A percentile compares a stretch with the other conserved stretches of the same genome.
These are phyloP conservation scores for Hyparrhenia diplandra DNA, from an alignment of 176 grass and related monocot genomes.

Conservation along the genomic window DNA sequence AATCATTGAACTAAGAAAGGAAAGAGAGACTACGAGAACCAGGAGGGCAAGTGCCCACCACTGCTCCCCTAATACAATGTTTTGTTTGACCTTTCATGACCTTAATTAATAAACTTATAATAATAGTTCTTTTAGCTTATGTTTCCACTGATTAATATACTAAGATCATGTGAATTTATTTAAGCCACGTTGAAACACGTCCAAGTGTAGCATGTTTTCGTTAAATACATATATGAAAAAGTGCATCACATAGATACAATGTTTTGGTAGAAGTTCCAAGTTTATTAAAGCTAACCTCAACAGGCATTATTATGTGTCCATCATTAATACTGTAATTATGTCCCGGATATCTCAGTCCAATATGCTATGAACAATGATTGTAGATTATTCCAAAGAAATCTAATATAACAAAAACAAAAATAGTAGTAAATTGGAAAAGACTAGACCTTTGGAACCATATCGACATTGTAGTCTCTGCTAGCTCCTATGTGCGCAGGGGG, in stretches of 20 bases:
- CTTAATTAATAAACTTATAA: background rate
- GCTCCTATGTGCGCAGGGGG: slow-evolving; percentile 51
- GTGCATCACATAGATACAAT: background rate
- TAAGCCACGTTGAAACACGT: background rate
- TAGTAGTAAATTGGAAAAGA: background rate
- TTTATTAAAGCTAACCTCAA: background rate
- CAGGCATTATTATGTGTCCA: background rate
- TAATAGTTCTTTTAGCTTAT: background rate
- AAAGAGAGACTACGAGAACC: background rate
- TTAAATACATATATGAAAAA: background rate
- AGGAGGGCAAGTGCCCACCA: background rate
- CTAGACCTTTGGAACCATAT: slow-evolving; percentile 89
- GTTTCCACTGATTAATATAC: background rate
- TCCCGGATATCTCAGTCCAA: background rate
- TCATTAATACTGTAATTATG: background rate
- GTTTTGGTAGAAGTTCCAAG: background rate
- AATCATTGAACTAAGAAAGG: background rate
- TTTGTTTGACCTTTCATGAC: background rate
- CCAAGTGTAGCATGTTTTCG: too few relatives aligned
- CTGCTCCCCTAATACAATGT: background rate
- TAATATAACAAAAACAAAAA: background rate
- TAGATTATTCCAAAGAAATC: background rate
- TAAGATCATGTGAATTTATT: background rate
- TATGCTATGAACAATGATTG: background rate
- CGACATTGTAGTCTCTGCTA: slow-evolving; percentile 94